Base-by-base conservation (phyloP, 345 rosid genomes). In the Populus ilicifolia region DNA sequence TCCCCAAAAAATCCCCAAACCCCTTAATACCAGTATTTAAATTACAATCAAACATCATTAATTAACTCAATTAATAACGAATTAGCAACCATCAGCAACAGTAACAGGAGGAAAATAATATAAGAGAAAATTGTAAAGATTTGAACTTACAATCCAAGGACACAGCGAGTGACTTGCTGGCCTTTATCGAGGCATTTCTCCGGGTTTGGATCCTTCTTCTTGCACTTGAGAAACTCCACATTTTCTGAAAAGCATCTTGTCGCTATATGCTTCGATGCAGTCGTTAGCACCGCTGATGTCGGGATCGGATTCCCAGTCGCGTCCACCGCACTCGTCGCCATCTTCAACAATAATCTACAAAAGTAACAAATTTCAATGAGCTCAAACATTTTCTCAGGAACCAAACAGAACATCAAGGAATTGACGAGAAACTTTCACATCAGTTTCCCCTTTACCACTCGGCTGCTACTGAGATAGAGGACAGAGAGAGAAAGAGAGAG, bases 131-230 rank as follows among this genome's bases (percentile, higher is more conserved):
- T 75, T 20, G 7, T 20, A 59, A 30, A 4, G 23, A 46, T 25
- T 16, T 10, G 76, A 5, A 74, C 98, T 81, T 85, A 96, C 98
- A 94, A 65, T 80, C 93, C 90, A 72, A 96, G 93, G 70, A 91
- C 97, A 75, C 99, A 96, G 80, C 95, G 95, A 78, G 99, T 96
- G 82, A 94, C 99, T 78, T 94, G 88, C 48, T 89, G 90, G 69
- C 99, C 99, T 74, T 96, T 90, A 14, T 94, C 98, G 39, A 96
- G 97, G 77, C 99, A 96, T 71, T 92, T 94, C 92, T 96, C 99
- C 0, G 99, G 99, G 78, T 96, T 96, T 2, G 97, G 95, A 80
- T 96, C 97, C 80, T 89, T 91, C 94, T 94, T 87, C 90, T 96
- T 96, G 87, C 99, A 96, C 82, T 90, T 96, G 81, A 96, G 90